These are phyloP conservation scores for Hebeloma cylindrosporum DNA, from an alignment of 768 basidiomycete species.

Conservation along the genomic window DNA sequence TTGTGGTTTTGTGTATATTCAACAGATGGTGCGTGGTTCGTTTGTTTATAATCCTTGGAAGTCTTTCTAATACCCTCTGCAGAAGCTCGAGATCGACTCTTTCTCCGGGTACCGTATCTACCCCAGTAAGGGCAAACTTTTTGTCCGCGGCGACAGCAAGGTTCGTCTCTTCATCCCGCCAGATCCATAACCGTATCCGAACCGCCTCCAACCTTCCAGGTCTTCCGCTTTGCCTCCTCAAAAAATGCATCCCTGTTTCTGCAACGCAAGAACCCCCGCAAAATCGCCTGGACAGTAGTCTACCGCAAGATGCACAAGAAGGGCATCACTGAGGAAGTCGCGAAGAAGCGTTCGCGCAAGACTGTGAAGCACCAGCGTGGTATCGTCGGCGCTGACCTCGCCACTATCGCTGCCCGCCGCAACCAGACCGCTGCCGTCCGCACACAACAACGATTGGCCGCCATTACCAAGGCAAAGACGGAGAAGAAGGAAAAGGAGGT, in stretches of 20 bases:
- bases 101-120: conserved; percentile 99
- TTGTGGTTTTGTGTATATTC: conserved; percentile 14
- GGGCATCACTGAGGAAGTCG: conserved; percentile 98
- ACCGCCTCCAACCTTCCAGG: conserved; percentile 40
- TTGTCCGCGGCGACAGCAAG: conserved; percentile 96
- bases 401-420: conserved; percentile 86
- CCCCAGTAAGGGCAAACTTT: conserved; percentile 94
- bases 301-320: conserved; percentile 99
- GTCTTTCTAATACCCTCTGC: conserved; percentile 19
- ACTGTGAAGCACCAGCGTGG: conserved; percentile 98
- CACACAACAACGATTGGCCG: conserved; percentile 74
- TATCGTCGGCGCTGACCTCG: conserved; percentile 94
- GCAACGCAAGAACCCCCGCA: conserved; percentile 99
- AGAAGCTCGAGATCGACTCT: conserved; percentile 99
- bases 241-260: conserved; percentile 97
- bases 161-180: conserved; percentile 40
- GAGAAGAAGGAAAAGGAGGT: conserved; percentile 97
- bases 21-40: conserved; percentile 41
- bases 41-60: not conserved
- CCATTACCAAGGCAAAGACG: conserved; percentile 91
- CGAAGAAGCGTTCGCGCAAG: conserved; percentile 97
- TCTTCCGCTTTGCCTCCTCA: conserved; percentile 92
- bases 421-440: conserved; percentile 90
- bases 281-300: conserved; percentile 95
- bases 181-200: not conserved